A percentile compares a stretch with the other conserved stretches of the same genome.
These are phyloP conservation scores for Plasmodium adleri DNA, from an alignment of 169 alveolate genomes.

Conservation along the genomic window DNA sequence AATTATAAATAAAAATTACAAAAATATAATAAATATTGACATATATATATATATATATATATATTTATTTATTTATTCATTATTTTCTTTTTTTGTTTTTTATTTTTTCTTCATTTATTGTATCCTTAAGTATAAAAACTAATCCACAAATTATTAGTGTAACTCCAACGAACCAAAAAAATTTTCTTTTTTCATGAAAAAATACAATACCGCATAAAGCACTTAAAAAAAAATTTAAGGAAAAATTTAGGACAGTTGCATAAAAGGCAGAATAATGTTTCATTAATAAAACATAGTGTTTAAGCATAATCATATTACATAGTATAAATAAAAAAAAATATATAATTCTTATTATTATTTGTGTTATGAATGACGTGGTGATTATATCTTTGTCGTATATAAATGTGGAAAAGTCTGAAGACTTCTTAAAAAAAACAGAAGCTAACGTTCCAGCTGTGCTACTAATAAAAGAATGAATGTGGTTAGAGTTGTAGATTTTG, in stretches of 20 bases:
- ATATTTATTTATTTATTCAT: no score
- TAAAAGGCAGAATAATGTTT: conserved; percentile 55
- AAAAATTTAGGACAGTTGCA: conserved; percentile 57
- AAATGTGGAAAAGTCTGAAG: conserved; percentile 29
- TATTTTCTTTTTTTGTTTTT: neutral
- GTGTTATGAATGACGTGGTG: conserved; percentile 15
- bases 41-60: no score
- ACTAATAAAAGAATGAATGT: conserved; percentile 39
- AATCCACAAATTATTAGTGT: conserved; percentile 39
- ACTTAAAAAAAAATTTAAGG: conserved; percentile 52
- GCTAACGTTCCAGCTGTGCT: conserved; percentile 60
- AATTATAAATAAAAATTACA: no score
- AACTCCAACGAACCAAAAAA: conserved; percentile 49
- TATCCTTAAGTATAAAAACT: conserved; percentile 34
- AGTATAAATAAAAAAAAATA: conserved; percentile 39
- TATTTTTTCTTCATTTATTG: conserved; percentile 43
- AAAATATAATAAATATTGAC: no score
- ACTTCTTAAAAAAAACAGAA: conserved; percentile 66
- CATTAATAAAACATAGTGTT: conserved; percentile 50
- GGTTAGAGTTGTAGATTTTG: conserved; percentile 10
- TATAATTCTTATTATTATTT: conserved; percentile 31
- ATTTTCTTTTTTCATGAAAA: conserved; percentile 45
- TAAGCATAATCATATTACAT: conserved; percentile 55
- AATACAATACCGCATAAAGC: conserved; percentile 61
- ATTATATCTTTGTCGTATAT: neutral